Conservation (phyloP, 768 basidiomycete species). For the Paxillus ammoniavirescens region DNA sequence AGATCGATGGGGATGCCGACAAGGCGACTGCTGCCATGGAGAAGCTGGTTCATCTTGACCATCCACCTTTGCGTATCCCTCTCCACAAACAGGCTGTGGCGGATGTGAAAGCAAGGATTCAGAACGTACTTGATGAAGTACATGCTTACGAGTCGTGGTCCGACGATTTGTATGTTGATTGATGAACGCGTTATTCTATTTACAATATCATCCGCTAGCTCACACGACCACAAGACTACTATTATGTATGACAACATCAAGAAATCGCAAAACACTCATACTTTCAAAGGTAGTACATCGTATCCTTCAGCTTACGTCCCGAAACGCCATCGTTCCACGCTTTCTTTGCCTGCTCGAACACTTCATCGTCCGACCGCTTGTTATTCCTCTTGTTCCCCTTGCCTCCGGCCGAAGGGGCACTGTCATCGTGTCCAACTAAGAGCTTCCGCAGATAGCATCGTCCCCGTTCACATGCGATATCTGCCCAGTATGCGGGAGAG, state of each 20-base stretch:
- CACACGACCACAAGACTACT: neutral
- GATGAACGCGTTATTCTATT: neutral
- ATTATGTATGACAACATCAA: neutral
- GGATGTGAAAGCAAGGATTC: neutral
- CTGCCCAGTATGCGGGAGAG: slow-evolving; percentile 31
- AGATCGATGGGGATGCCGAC: slow-evolving; percentile 8
- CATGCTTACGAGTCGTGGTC: slow-evolving; percentile 5
- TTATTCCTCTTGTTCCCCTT: slow-evolving; percentile 11
- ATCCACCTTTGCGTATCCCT: slow-evolving; percentile 8
- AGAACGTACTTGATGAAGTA: slow-evolving; percentile 1
- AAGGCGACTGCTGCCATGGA: slow-evolving; percentile 3
- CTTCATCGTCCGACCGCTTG: slow-evolving; percentile 38
- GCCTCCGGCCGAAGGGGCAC: slow-evolving; percentile 22
- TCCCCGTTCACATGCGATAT: slow-evolving; percentile 45
- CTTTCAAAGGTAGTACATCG: slow-evolving; percentile 66
- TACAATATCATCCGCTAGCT: neutral
- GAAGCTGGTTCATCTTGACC: slow-evolving; percentile 5
- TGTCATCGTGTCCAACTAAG: slow-evolving; percentile 28
- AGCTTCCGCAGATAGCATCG: slow-evolving; percentile 44
- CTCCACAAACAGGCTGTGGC: slow-evolving; percentile 1
- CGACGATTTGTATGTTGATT: slow-evolving; percentile 2
- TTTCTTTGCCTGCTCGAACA: slow-evolving; percentile 45
- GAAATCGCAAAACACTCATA: neutral
- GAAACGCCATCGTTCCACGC: slow-evolving; percentile 56
- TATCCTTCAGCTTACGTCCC: slow-evolving; percentile 47